Evolutionary conservation across 768 basidiomycete species (phyloP), one percentile per base, ranked within the genome.

Genomic region (Russula sp.): DNA sequence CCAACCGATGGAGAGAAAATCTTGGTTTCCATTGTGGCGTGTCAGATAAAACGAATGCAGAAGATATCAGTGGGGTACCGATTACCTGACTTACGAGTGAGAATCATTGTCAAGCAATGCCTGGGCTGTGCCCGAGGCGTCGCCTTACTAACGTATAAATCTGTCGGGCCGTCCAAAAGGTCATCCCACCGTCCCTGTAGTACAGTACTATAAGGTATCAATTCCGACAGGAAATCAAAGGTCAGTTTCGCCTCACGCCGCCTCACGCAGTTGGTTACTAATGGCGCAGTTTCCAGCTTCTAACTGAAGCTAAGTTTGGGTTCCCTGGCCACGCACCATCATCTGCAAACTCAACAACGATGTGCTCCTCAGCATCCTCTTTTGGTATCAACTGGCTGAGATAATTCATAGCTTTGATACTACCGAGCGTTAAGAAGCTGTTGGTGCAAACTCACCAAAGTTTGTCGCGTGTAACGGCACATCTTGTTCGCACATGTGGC

Each of bases 371-470:
- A 27, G 22, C 8, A 53, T 54, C 2, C 54, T 60, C 44, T 20
- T 53, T 35, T 60, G 51, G 32, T 60, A 42, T 22, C 37, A 52
- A 45, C 42, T 53, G 42, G 27, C 16, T 0, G 14, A 51, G 11
- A 59, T 31, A 13, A 20, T 22, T 10, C 18, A 48, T 3, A 27
- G 40, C 27, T 22, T 37, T 1, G 42, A 37, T 20, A 3, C 5
- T 16, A 60, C 16, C 18, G 37, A 4, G 48, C 27, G 27, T 27
- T 27, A 2, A 27, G 56, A 16, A 39, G 61, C 1, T 62, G 61
- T 54, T 62, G 61, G 61, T 62, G 56, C 48, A 62, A 39, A 32
- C 48, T 49, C 39, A 42, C 45, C 13, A 47, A 62, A 22, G 54
- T 56, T 10, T 62, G 54, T 13, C 37, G 4, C 11, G 3, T 4